A percentile compares a stretch with the other conserved stretches of the same genome.
These are phyloP conservation scores for Phialemonium atrogriseum DNA, from an alignment of 2,329 filamentous ascomycete genomes.

Conservation along the genomic window DNA sequence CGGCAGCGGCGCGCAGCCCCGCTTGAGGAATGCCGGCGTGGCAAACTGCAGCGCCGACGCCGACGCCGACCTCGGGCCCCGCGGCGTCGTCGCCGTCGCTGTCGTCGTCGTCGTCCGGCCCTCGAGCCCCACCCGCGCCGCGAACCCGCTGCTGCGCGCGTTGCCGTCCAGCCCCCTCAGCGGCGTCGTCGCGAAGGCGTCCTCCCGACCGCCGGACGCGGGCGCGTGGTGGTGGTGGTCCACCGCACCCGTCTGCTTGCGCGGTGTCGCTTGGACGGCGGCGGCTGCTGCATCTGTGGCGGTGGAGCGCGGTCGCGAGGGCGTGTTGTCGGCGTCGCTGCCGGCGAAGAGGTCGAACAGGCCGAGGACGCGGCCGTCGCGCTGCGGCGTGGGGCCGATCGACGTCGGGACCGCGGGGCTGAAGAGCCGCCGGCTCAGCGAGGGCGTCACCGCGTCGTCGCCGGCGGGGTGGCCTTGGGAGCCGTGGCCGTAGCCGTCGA, in stretches of 20 bases:
- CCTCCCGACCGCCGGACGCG: slow-evolving; percentile 50
- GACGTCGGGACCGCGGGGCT: slow-evolving; percentile 45
- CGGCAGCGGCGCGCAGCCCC: slow-evolving; percentile 39
- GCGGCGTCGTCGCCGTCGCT: slow-evolving; percentile 33
- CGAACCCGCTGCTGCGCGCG: slow-evolving; percentile 4
- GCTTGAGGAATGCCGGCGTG: slow-evolving; percentile 60
- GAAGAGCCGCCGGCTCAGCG: slow-evolving; percentile 49
- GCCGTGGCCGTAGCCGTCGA: slow-evolving; percentile 12
- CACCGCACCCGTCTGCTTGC: slow-evolving; percentile 26
- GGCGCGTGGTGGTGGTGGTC: slow-evolving; percentile 40
- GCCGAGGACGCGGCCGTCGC: slow-evolving; percentile 67
- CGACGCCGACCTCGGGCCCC: slow-evolving; percentile 23
- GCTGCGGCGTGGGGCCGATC: slow-evolving; percentile 72
- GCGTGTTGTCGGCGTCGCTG: slow-evolving; percentile 38
- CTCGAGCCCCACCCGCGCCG: neutral
- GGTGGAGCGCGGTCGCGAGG: slow-evolving; percentile 31
- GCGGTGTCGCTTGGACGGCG: slow-evolving; percentile 33
- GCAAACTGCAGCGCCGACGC: slow-evolving; percentile 51
- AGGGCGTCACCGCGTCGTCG: slow-evolving; percentile 43
- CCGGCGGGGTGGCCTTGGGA: slow-evolving; percentile 11
- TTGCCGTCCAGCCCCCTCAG: slow-evolving; percentile 39
- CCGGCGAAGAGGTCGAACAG: slow-evolving; percentile 63
- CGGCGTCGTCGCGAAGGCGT: slow-evolving; percentile 56
- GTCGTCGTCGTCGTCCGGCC: neutral
- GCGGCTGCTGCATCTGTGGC: slow-evolving; percentile 19